Evolutionary conservation across 1,139 yeast species (phyloP).

Genomic region (Sugiyamaella pinicola): DNA sequence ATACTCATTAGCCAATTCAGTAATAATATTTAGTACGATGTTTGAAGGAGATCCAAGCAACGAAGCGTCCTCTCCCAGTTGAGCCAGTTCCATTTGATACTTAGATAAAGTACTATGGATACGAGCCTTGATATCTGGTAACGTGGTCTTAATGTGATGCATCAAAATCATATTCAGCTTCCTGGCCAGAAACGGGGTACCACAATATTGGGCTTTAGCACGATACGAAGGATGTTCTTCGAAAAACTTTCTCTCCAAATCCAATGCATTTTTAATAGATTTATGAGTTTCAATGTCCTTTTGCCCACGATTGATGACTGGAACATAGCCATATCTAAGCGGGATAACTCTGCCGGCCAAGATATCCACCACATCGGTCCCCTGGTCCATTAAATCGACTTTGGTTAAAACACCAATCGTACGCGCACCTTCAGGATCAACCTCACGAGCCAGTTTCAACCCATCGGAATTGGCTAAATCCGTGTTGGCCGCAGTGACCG

Average conservation of each 20-base stretch:
- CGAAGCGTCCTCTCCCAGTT: conserved; percentile 80
- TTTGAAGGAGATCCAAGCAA: conserved; percentile 86
- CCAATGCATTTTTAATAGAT: conserved; percentile 84
- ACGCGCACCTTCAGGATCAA: conserved; percentile 95
- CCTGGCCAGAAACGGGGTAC: conserved; percentile 95
- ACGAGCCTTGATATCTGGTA: conserved; percentile 92
- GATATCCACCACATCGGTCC: conserved; percentile 96
- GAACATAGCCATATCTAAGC: conserved; percentile 92
- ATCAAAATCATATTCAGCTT: conserved; percentile 86
- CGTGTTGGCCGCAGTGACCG: conserved; percentile 96
- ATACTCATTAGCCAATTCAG: conserved; percentile 91
- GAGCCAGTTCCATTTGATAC: conserved; percentile 74
- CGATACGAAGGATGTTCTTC: conserved; percentile 92
- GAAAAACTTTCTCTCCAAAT: conserved; percentile 76
- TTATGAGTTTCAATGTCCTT: conserved; percentile 86
- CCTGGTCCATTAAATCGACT: conserved; percentile 96
- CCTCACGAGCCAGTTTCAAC: conserved; percentile 92
- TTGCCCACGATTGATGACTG: conserved; percentile 97
- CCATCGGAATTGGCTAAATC: conserved; percentile 99
- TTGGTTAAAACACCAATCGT: conserved; percentile 97
- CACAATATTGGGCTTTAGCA: conserved; percentile 91
- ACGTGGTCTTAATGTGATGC: conserved; percentile 91
- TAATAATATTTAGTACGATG: conserved; percentile 84
- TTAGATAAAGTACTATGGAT: conserved; percentile 88
- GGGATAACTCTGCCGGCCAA: conserved; percentile 97